Base-by-base conservation (phyloP, 2,329 filamentous ascomycete species). In the Elsinoe batatas region DNA sequence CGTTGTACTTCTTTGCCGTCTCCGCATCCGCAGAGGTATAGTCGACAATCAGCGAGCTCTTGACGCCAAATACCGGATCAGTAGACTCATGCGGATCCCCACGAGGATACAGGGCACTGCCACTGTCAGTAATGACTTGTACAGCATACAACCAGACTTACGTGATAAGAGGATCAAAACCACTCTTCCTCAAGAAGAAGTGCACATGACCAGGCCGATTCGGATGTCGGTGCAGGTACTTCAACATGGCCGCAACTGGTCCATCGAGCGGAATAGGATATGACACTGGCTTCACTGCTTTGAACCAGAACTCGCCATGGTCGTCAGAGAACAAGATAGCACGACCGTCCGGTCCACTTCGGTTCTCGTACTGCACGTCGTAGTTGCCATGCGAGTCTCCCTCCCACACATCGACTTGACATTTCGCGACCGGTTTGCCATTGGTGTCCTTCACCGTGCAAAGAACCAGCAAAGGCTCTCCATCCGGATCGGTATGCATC, bases 31-130 rank as follows among this genome's bases (percentile, higher is more conserved):
- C 68, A 63, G 78, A 71, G 65, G 75, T 68, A 59, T 74, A 59
- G 58, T 87, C 83, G 11, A 87, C 76, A 12, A 87, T 72, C 5
- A 91, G 74, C 36, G 83, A 87, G 64, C 86, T 76, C 69, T 91
- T 91, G 54, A 91, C 87, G 3, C 87, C 87, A 61, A 91, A 91
- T 1, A 91, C 87, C 0, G 87, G 85, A 65, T 91, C 87, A 0
- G 84, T 86, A 1, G 80, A 85, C 71, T 89, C 86, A 65, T 89
- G 91, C 0, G 83, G 84, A 62, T 90, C 86, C 36, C 81, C 82
- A 1, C 84, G 80, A 58, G 88, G 72, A 64, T 89, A 91, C 0
- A 91, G 72, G 0, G 87, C 84, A 2, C 84, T 88, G 32, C 13
- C 22, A 13, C 5, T 33, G 33, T 44, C 37, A 53, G 37, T 30